phyloP scores from a whole-genome alignment of 2,329 filamentous ascomycete genomes.

The Trichocomaceae sp. region DNA sequence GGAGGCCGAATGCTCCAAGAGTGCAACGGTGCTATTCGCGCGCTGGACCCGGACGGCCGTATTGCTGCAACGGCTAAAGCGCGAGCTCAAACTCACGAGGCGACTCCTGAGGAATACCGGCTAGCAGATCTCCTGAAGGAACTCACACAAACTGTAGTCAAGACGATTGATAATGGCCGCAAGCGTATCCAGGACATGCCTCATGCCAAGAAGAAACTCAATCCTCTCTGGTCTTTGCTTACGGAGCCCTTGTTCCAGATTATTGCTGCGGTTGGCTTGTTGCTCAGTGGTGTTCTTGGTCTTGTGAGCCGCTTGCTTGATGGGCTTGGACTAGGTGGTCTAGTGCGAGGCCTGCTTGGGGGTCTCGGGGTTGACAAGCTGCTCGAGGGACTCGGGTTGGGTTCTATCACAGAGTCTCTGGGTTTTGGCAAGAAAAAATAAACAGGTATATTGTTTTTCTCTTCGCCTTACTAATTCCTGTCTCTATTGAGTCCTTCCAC shows the following conservation, averaged over 20 bases:
- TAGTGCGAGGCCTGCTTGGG: slow-evolving; percentile 70
- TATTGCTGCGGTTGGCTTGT: slow-evolving; percentile 75
- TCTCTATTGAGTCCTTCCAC: neutral
- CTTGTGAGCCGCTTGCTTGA: slow-evolving; percentile 75
- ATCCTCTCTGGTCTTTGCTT: slow-evolving; percentile 73
- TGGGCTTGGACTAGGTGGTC: slow-evolving; percentile 72
- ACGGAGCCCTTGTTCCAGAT: slow-evolving; percentile 85
- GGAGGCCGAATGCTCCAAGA: slow-evolving; percentile 75
- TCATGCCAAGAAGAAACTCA: slow-evolving; percentile 89
- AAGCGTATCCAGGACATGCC: slow-evolving; percentile 87
- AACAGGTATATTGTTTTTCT: neutral
- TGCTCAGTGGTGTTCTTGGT: slow-evolving; percentile 75
- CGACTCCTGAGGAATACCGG: slow-evolving; percentile 73
- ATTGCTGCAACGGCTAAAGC: slow-evolving; percentile 82
- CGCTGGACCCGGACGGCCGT: slow-evolving; percentile 79
- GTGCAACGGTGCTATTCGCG: slow-evolving; percentile 78
- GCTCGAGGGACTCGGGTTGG: slow-evolving; percentile 47
- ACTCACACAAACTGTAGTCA: slow-evolving; percentile 71
- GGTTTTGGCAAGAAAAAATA: slow-evolving; percentile 48
- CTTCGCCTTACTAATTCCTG: neutral
- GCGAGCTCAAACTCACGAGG: slow-evolving; percentile 66
- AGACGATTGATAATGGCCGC: slow-evolving; percentile 80
- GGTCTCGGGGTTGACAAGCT: slow-evolving; percentile 41
- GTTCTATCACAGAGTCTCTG: slow-evolving; percentile 35
- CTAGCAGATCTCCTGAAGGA: slow-evolving; percentile 80